Conservation (phyloP, 2,329 filamentous ascomycete genomes). For the Leptographium lundbergii region DNA sequence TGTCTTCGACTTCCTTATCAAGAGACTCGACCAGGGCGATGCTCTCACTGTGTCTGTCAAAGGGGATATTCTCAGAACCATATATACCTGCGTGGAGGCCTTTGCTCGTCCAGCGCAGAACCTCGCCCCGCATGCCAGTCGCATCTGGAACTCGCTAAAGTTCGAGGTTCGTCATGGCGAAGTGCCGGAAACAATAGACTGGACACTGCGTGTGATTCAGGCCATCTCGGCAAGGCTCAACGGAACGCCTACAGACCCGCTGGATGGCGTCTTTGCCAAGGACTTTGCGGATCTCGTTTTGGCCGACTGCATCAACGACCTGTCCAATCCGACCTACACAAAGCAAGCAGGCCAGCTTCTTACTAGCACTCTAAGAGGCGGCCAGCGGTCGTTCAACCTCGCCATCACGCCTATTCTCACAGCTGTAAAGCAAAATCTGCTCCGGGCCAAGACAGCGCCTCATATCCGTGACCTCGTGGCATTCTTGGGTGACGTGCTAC, state of each 20-base stretch:
- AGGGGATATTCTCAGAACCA: slow-evolving; percentile 40
- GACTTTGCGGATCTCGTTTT: slow-evolving; percentile 24
- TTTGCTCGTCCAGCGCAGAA: slow-evolving; percentile 34
- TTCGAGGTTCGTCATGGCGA: slow-evolving; percentile 51
- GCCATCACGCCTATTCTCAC: slow-evolving; percentile 33
- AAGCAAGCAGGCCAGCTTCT: slow-evolving; percentile 39
- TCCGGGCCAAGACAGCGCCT: slow-evolving; percentile 33
- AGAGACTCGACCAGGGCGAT: slow-evolving; percentile 46
- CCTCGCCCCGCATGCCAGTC: slow-evolving; percentile 33
- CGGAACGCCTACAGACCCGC: not conserved
- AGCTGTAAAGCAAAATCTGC: slow-evolving; percentile 34
- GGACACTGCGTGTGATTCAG: slow-evolving; percentile 40
- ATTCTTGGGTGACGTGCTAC: slow-evolving; percentile 37
- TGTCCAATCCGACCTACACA: slow-evolving; percentile 39
- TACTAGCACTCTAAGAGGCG: slow-evolving; percentile 36
- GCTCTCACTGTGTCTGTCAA: slow-evolving; percentile 46
- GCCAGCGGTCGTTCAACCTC: slow-evolving; percentile 32
- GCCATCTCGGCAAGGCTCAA: slow-evolving; percentile 31
- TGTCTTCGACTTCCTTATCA: slow-evolving; percentile 40
- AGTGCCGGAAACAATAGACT: slow-evolving; percentile 42
- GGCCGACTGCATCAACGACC: slow-evolving; percentile 39
- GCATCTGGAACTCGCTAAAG: slow-evolving; percentile 48
- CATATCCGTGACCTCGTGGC: slow-evolving; percentile 40
- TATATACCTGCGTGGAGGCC: slow-evolving; percentile 37
- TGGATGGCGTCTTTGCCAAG: slow-evolving; percentile 18